phyloP scores from a whole-genome alignment of 306 rosid species.

The Quercus dentata region DNA sequence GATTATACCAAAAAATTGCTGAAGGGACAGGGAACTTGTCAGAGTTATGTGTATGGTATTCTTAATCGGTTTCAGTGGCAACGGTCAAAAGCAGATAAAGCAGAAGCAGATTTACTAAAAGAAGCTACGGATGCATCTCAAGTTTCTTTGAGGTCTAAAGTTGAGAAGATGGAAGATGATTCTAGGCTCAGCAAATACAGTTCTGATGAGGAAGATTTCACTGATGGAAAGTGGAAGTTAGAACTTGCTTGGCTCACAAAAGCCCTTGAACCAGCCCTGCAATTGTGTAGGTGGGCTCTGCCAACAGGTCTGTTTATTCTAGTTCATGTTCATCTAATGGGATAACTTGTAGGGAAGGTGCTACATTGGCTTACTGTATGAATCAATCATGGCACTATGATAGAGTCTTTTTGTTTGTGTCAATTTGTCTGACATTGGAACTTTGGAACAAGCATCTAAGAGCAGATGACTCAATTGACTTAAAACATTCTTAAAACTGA shows the following conservation, averaged over 20 bases:
- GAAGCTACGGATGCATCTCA: conserved; percentile 29
- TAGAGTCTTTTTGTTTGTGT: not conserved
- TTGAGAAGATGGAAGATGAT: conserved; percentile 31
- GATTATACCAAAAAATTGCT: conserved; percentile 37
- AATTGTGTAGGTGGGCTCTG: conserved; percentile 82
- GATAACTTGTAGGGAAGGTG: conserved; percentile 3
- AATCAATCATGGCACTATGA: not conserved
- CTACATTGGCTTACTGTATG: conserved; percentile 3
- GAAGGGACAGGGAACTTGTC: conserved; percentile 42
- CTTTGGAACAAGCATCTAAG: not conserved
- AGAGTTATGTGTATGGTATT: conserved; percentile 33
- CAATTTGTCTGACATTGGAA: not conserved
- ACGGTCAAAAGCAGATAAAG: conserved; percentile 49
- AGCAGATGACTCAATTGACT: not conserved
- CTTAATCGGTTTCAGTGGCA: conserved; percentile 49
- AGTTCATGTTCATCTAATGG: conserved; percentile 23
- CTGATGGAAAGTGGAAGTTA: conserved; percentile 57
- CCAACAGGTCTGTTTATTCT: conserved; percentile 71
- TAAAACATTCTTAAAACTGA: not conserved
- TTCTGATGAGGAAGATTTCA: conserved; percentile 51
- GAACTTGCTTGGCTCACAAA: conserved; percentile 88
- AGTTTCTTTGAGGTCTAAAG: conserved; percentile 31
- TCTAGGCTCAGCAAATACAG: conserved; percentile 31
- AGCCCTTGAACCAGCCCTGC: conserved; percentile 88
- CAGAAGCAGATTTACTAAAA: conserved; percentile 34